These are phyloP conservation scores for Cyclotella kingstonii DNA, from an alignment of 108 stramenopile species.

Conservation along the genomic window DNA sequence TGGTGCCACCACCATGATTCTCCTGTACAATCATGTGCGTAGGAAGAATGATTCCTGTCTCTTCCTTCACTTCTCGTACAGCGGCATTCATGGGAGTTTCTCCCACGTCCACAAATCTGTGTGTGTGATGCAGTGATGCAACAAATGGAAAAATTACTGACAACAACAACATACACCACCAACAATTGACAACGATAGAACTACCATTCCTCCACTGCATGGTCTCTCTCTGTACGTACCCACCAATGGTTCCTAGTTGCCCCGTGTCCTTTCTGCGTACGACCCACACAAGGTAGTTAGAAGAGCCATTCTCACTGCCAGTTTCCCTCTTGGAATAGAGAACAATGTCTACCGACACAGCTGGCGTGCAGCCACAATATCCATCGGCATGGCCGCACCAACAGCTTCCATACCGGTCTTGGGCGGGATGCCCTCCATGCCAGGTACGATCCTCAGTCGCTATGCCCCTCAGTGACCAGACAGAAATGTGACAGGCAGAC, in stretches of 20 bases:
- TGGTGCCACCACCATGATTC: no score
- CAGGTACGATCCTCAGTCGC: slow-evolving; percentile 31
- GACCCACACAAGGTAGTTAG: slow-evolving; percentile 76
- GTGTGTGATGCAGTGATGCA: background rate
- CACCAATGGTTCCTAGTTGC: slow-evolving; percentile 84
- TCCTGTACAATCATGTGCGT: slow-evolving; percentile 10
- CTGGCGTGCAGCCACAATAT: slow-evolving; percentile 88
- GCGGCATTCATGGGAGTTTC: slow-evolving; percentile 74
- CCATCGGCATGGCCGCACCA: slow-evolving; percentile 65
- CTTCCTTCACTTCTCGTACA: slow-evolving; percentile 74
- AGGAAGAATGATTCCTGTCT: slow-evolving; percentile 62
- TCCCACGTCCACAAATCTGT: slow-evolving; percentile 69
- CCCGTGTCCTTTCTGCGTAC: slow-evolving; percentile 76
- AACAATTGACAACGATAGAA: background rate
- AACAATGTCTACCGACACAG: slow-evolving; percentile 79
- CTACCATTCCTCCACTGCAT: no score
- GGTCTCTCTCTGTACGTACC: no score
- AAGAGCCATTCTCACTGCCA: no score
- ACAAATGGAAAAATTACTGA: background rate
- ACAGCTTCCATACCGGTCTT: slow-evolving; percentile 58
- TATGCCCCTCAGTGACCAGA: background rate
- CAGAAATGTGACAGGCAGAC: background rate
- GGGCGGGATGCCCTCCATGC: slow-evolving; percentile 49
- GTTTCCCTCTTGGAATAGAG: slow-evolving; percentile 37
- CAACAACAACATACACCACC: background rate